phyloP scores from a whole-genome alignment of 768 basidiomycete species.

The Naganishia vaughanmartiniae region DNA sequence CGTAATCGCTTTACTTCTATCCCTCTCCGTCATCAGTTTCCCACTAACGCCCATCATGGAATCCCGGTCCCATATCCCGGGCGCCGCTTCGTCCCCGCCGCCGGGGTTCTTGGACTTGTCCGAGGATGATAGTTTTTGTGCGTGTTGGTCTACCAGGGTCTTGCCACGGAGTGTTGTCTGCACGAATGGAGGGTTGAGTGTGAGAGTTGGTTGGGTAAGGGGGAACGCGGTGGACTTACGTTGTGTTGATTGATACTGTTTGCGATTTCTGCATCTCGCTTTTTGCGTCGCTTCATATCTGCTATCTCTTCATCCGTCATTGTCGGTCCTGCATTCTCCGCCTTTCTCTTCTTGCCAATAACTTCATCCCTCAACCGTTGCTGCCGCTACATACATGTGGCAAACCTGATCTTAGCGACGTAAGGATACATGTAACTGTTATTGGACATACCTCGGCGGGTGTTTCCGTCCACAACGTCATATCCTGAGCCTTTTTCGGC shows the following conservation, averaged over 20 bases:
- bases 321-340: constrained; percentile 55
- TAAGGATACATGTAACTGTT: neutral
- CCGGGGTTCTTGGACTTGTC: constrained; percentile 43
- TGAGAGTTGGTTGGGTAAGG: neutral
- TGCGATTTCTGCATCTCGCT: constrained; percentile 66
- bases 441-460: constrained; percentile 64
- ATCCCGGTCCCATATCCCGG: constrained; percentile 84
- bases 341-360: constrained; percentile 74
- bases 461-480: constrained; percentile 92
- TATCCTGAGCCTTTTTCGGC: constrained; percentile 58
- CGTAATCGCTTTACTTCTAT: constrained; percentile 70
- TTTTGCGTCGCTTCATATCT: constrained; percentile 60
- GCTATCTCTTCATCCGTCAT: constrained; percentile 54
- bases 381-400: constrained; percentile 57
- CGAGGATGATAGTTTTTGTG: constrained; percentile 24
- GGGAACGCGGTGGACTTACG: constrained; percentile 35
- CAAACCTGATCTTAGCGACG: neutral
- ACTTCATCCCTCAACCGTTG: constrained; percentile 92
- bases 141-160: constrained; percentile 48
- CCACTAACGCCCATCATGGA: constrained; percentile 87
- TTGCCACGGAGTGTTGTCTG: constrained; percentile 40
- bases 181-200: neutral
- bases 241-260: constrained; percentile 71
- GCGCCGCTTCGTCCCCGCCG: constrained; percentile 54
- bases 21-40: constrained; percentile 81